Conservation (phyloP, 768 basidiomycete genomes). For the Hypholoma fasciculare region DNA sequence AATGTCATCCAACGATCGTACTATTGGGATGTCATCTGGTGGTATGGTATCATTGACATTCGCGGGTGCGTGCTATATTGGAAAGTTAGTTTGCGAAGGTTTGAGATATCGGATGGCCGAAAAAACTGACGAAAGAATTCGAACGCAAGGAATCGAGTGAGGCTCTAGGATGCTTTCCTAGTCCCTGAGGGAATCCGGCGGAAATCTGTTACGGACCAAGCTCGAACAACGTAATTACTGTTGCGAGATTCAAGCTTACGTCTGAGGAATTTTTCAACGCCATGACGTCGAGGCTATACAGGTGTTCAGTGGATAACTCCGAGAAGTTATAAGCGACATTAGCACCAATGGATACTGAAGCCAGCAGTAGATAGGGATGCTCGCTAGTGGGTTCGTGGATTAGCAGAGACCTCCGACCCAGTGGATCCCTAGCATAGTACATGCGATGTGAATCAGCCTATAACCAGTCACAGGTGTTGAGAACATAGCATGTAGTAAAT, state of each 20-base stretch:
- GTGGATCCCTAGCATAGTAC: conserved; percentile 80
- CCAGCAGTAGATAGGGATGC: conserved; percentile 57
- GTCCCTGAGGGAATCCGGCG: neutral
- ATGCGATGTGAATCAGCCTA: conserved; percentile 48
- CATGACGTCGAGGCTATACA: conserved; percentile 54
- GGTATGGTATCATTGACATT: conserved; percentile 52
- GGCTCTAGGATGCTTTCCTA: conserved; percentile 3
- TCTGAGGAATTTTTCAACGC: conserved; percentile 5
- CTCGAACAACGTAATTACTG: neutral
- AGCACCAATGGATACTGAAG: conserved; percentile 62
- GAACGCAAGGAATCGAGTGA: neutral
- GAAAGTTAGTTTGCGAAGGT: neutral
- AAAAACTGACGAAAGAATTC: conserved; percentile 28
- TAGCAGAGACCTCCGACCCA: conserved; percentile 85
- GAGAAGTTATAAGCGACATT: conserved; percentile 49
- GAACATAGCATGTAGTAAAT: neutral
- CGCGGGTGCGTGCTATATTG: conserved; percentile 39
- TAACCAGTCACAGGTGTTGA: neutral
- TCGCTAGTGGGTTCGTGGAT: conserved; percentile 54
- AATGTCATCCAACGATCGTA: conserved; percentile 38
- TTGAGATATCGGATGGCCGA: neutral
- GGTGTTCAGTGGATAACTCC: conserved; percentile 59
- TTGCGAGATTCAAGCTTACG: conserved; percentile 1
- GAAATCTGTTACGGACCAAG: neutral
- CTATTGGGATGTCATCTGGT: conserved; percentile 35